Evolutionary conservation across 2,329 filamentous ascomycete species (phyloP).

Genomic region (Penicillium fuscoglaucum): DNA sequence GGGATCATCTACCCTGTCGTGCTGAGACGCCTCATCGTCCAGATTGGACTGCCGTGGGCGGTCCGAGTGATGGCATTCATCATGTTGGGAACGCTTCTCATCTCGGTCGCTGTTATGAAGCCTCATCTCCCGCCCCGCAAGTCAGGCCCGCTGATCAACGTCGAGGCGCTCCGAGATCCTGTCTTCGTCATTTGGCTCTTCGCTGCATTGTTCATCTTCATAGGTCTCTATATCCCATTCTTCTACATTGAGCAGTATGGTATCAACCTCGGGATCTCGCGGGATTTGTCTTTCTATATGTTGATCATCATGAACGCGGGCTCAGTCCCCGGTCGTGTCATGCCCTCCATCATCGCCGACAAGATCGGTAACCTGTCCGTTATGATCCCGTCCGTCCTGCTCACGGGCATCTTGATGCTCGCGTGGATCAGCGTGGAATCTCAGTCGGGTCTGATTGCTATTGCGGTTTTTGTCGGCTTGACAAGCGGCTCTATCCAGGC

Average conservation of each 20-base stretch:
- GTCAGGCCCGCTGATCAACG: not conserved
- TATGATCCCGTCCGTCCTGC: not conserved
- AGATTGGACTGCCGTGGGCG: not conserved
- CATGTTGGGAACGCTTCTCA: not conserved
- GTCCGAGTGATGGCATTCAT: not conserved
- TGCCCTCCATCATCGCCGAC: not conserved
- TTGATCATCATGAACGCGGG: not conserved
- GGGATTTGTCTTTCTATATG: not conserved
- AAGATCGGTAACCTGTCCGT: not conserved
- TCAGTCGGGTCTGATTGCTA: not conserved
- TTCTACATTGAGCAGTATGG: not conserved
- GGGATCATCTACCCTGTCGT: conserved; percentile 51
- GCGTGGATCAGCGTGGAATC: not conserved
- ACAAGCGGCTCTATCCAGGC: not conserved
- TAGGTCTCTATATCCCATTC: not conserved
- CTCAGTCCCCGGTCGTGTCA: not conserved
- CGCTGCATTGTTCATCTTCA: not conserved
- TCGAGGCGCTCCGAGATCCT: not conserved
- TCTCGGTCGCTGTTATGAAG: not conserved
- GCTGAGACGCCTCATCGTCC: conserved; percentile 21
- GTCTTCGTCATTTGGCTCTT: not conserved
- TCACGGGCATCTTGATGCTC: not conserved
- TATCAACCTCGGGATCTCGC: not conserved
- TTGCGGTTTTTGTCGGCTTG: not conserved
- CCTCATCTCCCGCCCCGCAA: not conserved